phyloP scores from a whole-genome alignment of 2,329 filamentous ascomycete genomes.

The Colletotrichum truncatum region DNA sequence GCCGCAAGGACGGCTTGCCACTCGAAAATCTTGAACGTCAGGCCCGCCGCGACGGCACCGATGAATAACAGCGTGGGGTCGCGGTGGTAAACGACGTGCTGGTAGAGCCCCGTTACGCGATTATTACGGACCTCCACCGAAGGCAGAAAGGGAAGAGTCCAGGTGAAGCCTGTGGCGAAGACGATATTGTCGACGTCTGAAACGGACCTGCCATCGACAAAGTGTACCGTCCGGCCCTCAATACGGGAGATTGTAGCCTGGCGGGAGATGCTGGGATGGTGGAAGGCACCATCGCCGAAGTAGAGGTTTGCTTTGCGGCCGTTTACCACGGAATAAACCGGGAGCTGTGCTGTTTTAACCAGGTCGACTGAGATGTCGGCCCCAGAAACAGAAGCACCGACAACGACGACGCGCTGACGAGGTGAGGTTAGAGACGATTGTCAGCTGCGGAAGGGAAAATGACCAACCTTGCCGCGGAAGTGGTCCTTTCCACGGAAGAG shows the following conservation, averaged over 20 bases:
- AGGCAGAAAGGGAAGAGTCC: slow-evolving; percentile 70
- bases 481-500: slow-evolving; percentile 57
- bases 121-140: slow-evolving; percentile 61
- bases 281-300: slow-evolving; percentile 67
- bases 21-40: slow-evolving; percentile 76
- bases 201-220: slow-evolving; percentile 63
- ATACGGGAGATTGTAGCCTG: slow-evolving; percentile 59
- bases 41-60: slow-evolving; percentile 63
- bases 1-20: slow-evolving; percentile 73
- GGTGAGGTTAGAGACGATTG: not conserved
- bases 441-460: not conserved
- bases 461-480: slow-evolving; percentile 54
- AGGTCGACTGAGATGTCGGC: slow-evolving; percentile 69
- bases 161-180: slow-evolving; percentile 73
- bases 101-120: slow-evolving; percentile 63
- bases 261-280: slow-evolving; percentile 61
- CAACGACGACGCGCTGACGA: slow-evolving; percentile 63
- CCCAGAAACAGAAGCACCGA: slow-evolving; percentile 72
- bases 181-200: slow-evolving; percentile 68
- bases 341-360: slow-evolving; percentile 51
- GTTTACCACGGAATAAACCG: slow-evolving; percentile 61
- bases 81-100: slow-evolving; percentile 63
- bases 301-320: slow-evolving; percentile 60
- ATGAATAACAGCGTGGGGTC: slow-evolving; percentile 67
- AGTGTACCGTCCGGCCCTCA: slow-evolving; percentile 58